Conservation (phyloP, 1,284 basidiomycete genomes). For the Ustilago sp. region DNA sequence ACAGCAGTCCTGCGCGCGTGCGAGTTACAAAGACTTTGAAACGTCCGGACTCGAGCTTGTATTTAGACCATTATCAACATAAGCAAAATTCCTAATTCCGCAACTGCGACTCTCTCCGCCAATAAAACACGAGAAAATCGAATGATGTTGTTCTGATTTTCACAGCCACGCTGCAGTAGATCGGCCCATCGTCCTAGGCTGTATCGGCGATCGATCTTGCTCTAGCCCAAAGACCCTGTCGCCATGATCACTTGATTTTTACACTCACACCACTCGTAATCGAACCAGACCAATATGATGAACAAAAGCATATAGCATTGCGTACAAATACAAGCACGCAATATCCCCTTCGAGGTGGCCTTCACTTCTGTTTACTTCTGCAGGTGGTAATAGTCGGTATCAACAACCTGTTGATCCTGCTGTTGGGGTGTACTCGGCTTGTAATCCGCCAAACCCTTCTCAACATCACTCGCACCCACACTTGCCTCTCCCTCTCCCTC, state of each 20-base stretch:
- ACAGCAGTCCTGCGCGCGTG: too few relatives aligned
- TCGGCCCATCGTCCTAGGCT: not conserved
- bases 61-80: too few relatives aligned
- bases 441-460: constrained; percentile 26
- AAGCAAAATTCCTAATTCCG: too few relatives aligned
- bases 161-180: not conserved
- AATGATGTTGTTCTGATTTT: not conserved
- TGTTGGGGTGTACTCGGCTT: constrained; percentile 9
- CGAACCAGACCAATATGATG: not conserved
- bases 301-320: not conserved
- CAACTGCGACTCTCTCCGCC: not conserved
- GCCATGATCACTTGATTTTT: not conserved
- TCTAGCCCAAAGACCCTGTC: not conserved
- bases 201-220: not conserved
- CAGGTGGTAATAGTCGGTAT: constrained; percentile 25
- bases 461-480: constrained; percentile 16
- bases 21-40: too few relatives aligned
- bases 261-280: not conserved
- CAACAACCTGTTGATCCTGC: constrained; percentile 19
- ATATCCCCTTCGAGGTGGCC: not conserved
- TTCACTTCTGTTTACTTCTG: constrained; percentile 24
- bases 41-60: too few relatives aligned
- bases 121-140: constrained; percentile 4
- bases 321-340: not conserved
- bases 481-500: not conserved